A percentile compares a stretch with the other conserved stretches of the same genome.
phyloP scores from a whole-genome alignment of 805 yeast genomes.

The Millerago galiae region DNA sequence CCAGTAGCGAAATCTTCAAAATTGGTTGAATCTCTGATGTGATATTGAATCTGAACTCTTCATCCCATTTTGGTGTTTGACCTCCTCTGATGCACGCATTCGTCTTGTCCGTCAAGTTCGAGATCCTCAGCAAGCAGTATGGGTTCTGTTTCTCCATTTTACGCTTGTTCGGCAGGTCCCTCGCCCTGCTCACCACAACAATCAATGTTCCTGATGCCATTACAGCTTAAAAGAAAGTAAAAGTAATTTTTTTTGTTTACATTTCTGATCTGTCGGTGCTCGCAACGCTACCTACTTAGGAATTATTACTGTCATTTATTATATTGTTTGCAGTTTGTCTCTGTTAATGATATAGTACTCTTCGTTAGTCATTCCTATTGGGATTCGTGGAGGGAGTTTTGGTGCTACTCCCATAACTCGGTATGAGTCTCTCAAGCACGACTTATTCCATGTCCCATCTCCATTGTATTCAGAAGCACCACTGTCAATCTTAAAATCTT shows the following conservation, averaged over 20 bases:
- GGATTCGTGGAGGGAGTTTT: constrained; percentile 21
- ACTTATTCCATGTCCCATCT: constrained; percentile 20
- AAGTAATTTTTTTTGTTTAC: constrained; percentile 1
- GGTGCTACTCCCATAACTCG: constrained; percentile 12
- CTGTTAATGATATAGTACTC: constrained; percentile 18
- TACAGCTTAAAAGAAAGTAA: too few relatives aligned
- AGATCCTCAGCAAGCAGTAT: constrained; percentile 74
- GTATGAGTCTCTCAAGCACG: constrained; percentile 15
- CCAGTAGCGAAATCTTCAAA: constrained; percentile 69
- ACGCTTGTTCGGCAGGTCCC: constrained; percentile 79
- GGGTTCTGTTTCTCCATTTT: constrained; percentile 93
- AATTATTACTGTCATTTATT: too few relatives aligned
- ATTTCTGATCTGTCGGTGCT: background rate
- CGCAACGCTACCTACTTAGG: background rate
- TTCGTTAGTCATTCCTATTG: constrained; percentile 20
- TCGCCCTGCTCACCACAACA: constrained; percentile 72
- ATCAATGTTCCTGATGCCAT: constrained; percentile 46
- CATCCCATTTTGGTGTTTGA: constrained; percentile 87
- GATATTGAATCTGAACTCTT: constrained; percentile 62
- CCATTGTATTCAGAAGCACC: constrained; percentile 23
- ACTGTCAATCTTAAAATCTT: constrained; percentile 16
- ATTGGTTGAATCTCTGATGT: constrained; percentile 56
- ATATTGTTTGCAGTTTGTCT: constrained; percentile 8
- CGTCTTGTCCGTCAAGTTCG: constrained; percentile 76
- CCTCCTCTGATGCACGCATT: constrained; percentile 82